Conservation (phyloP, 2,329 filamentous ascomycete genomes). For the Calonectria hawksworthii region DNA sequence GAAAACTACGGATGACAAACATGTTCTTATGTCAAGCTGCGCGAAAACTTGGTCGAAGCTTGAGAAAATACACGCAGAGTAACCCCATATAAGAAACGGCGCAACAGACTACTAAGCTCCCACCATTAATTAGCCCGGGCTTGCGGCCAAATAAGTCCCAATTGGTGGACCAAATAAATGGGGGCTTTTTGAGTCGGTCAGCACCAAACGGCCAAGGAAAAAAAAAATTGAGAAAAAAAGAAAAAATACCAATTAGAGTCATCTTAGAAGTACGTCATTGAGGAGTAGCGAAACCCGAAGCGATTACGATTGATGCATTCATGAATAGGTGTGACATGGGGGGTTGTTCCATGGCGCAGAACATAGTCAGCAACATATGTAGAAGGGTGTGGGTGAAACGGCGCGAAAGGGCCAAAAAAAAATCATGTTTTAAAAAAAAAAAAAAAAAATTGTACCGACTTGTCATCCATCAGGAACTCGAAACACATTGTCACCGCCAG, state of each 20-base stretch:
- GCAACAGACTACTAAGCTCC: background rate
- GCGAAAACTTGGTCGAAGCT: conserved; percentile 6
- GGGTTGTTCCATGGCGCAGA: background rate
- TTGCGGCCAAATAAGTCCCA: background rate
- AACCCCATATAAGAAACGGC: conserved; percentile 4
- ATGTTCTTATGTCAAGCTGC: background rate
- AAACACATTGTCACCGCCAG: conserved; percentile 47
- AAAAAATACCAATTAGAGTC: background rate
- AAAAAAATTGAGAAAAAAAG: background rate
- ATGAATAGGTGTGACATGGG: conserved; percentile 12
- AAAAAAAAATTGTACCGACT: background rate
- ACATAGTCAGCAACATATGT: background rate
- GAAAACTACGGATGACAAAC: conserved; percentile 18
- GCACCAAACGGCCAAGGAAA: background rate
- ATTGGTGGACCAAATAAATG: conserved; percentile 19
- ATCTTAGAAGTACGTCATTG: conserved; percentile 1
- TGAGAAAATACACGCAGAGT: conserved; percentile 5
- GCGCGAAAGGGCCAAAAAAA: conserved; percentile 26
- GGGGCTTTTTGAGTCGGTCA: conserved; percentile 19
- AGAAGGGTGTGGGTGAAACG: conserved; percentile 3
- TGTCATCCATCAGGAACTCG: conserved; percentile 44
- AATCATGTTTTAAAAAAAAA: background rate
- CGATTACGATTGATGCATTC: background rate
- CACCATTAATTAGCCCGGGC: conserved; percentile 11
- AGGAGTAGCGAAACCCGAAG: background rate